Evolutionary conservation across 192 early-diverging fungal genomes (phyloP).

Genomic region (Dimargaris verticillata): DNA sequence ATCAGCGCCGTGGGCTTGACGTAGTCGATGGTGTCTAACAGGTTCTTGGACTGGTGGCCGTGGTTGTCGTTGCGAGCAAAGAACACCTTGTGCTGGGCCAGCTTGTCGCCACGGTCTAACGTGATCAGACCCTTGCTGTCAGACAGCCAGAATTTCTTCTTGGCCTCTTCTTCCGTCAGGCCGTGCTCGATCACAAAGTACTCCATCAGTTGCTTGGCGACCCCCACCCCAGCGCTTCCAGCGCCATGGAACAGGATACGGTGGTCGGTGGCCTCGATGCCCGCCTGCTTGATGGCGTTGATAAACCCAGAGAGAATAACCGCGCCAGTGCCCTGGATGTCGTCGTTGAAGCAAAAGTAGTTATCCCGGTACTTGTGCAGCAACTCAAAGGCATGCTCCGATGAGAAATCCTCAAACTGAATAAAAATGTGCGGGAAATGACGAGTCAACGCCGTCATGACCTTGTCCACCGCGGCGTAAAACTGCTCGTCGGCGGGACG

Average conservation of each 20-base stretch:
- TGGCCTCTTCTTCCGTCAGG: slow-evolving; percentile 55
- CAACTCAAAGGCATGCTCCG: slow-evolving; percentile 78
- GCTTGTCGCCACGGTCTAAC: slow-evolving; percentile 64
- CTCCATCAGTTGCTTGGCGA: slow-evolving; percentile 76
- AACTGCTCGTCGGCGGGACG: slow-evolving; percentile 50
- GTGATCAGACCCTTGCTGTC: slow-evolving; percentile 90
- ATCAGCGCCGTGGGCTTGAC: slow-evolving; percentile 82
- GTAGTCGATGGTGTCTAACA: slow-evolving; percentile 64
- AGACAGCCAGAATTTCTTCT: slow-evolving; percentile 61
- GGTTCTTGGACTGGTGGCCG: slow-evolving; percentile 51
- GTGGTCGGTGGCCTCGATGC: slow-evolving; percentile 53
- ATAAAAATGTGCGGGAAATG: slow-evolving; percentile 71
- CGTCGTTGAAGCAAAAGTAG: slow-evolving; percentile 86
- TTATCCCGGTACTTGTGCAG: slow-evolving; percentile 59
- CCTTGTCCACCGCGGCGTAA: slow-evolving; percentile 67
- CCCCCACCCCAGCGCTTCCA: slow-evolving; percentile 87
- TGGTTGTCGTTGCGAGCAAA: slow-evolving; percentile 79
- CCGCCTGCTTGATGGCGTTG: slow-evolving; percentile 55
- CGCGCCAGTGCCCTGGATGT: slow-evolving; percentile 86
- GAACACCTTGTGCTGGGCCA: slow-evolving; percentile 67
- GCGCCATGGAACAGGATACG: slow-evolving; percentile 88
- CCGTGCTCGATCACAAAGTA: slow-evolving; percentile 61
- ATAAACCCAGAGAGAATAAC: slow-evolving; percentile 88
- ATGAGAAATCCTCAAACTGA: slow-evolving; percentile 94
- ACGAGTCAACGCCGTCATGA: slow-evolving; percentile 45